These are phyloP conservation scores for Naganishia liquefaciens DNA, from an alignment of 1,284 basidiomycete genomes.

Conservation along the genomic window DNA sequence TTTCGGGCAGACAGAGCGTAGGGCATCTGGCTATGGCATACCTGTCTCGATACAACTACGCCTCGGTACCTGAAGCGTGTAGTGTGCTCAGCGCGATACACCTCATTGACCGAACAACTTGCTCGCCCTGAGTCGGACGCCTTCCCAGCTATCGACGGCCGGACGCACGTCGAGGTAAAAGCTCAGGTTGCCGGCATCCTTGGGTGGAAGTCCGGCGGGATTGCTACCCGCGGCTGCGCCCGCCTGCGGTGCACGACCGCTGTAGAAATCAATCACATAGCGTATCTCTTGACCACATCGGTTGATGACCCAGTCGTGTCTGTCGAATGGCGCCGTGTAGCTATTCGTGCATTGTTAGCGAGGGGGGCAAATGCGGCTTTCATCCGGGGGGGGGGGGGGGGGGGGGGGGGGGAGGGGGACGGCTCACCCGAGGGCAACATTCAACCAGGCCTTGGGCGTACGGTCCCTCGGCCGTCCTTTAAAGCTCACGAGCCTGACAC, in stretches of 20 bases:
- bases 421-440: conserved; percentile 83
- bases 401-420: conserved; percentile 32
- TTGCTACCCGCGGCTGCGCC: conserved; percentile 36
- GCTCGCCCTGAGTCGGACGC: conserved; percentile 67
- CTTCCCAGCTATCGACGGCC: conserved; percentile 88
- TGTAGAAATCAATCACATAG: conserved; percentile 99
- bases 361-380: no score
- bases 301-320: conserved; percentile 96
- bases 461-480: conserved; percentile 57
- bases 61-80: neutral
- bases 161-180: conserved; percentile 95
- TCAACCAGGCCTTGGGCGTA: conserved; percentile 79
- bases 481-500: conserved; percentile 56
- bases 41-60: conserved; percentile 9
- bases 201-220: conserved; percentile 36
- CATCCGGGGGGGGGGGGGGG: neutral
- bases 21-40: neutral
- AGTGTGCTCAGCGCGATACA: neutral
- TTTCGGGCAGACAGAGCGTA: neutral
- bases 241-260: conserved; percentile 64
- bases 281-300: conserved; percentile 83
- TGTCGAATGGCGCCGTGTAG: conserved; percentile 90
- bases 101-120: conserved; percentile 33
- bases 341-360: conserved; percentile 56
- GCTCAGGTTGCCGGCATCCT: conserved; percentile 52